Evolutionary conservation across 805 yeast species (phyloP).

Genomic region (Starmerella floricola): DNA sequence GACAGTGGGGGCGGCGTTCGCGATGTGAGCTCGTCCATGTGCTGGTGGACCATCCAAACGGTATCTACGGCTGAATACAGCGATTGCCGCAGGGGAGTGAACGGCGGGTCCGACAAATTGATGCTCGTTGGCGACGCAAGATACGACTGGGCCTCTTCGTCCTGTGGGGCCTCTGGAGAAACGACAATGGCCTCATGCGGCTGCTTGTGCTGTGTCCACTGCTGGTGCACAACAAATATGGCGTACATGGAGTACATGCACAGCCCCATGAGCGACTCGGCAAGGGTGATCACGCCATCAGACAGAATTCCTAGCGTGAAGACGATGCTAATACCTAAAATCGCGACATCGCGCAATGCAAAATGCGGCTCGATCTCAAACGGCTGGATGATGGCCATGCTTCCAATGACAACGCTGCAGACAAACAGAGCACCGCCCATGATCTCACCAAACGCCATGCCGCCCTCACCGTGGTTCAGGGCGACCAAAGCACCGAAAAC

Average conservation of each 20-base stretch:
- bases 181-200: neutral
- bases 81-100: slow-evolving; percentile 12
- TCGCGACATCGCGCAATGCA: slow-evolving; percentile 49
- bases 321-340: slow-evolving; percentile 42
- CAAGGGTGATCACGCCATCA: slow-evolving; percentile 42
- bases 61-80: slow-evolving; percentile 14
- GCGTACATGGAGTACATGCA: slow-evolving; percentile 49
- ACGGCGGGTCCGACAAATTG: neutral
- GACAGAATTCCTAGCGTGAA: slow-evolving; percentile 41
- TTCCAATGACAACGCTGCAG: slow-evolving; percentile 66
- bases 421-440: slow-evolving; percentile 82
- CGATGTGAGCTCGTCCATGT: slow-evolving; percentile 1
- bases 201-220: slow-evolving; percentile 15
- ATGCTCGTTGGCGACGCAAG: neutral
- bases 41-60: slow-evolving; percentile 10
- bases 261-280: slow-evolving; percentile 50
- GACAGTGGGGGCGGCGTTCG: neutral
- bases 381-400: slow-evolving; percentile 59
- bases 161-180: neutral
- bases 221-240: slow-evolving; percentile 36
- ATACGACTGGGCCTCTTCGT: neutral
- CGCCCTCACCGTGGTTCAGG: slow-evolving; percentile 53
- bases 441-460: slow-evolving; percentile 81
- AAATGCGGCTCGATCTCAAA: slow-evolving; percentile 36
- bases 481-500: slow-evolving; percentile 76